Conservation (phyloP, 257 asterid genomes). For the Salvia hispanica region DNA sequence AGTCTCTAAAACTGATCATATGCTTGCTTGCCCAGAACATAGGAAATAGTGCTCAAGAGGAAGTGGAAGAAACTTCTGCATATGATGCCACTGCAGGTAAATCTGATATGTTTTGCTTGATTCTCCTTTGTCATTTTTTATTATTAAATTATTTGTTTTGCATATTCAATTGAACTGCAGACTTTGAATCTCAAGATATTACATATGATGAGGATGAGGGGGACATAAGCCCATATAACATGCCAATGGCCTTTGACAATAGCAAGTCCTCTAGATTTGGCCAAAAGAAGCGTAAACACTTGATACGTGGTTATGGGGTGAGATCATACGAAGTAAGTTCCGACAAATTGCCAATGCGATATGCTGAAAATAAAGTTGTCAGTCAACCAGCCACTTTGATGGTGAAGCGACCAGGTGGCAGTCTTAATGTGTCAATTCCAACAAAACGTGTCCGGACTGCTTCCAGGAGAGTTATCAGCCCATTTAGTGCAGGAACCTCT, state of each 20-base stretch:
- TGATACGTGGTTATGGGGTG: conserved; percentile 53
- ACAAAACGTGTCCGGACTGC: conserved; percentile 94
- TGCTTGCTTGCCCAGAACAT: conserved; percentile 58
- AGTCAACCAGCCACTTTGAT: conserved; percentile 52
- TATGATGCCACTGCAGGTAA: conserved; percentile 71
- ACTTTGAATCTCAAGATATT: conserved; percentile 61
- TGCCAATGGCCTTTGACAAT: conserved; percentile 52
- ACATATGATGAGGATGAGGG: conserved; percentile 74
- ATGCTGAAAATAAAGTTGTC: conserved; percentile 56
- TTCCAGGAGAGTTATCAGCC: conserved; percentile 80
- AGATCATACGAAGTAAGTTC: conserved; percentile 55
- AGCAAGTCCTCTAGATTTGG: conserved; percentile 57
- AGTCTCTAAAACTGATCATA: conserved; percentile 22
- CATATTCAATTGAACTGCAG: conserved; percentile 42
- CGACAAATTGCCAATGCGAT: conserved; percentile 51
- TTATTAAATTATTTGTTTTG: conserved; percentile 29
- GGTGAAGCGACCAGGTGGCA: conserved; percentile 72
- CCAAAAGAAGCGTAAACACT: conserved; percentile 67
- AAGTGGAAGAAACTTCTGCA: conserved; percentile 84
- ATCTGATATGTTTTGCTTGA: conserved; percentile 31
- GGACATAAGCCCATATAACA: conserved; percentile 65
- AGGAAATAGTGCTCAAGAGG: conserved; percentile 62
- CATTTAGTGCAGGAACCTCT: conserved; percentile 75
- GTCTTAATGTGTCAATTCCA: conserved; percentile 80
- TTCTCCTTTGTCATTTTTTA: conserved; percentile 29